Base-by-base conservation (phyloP, 257 asterid species). In the Cinchona pubescens region DNA sequence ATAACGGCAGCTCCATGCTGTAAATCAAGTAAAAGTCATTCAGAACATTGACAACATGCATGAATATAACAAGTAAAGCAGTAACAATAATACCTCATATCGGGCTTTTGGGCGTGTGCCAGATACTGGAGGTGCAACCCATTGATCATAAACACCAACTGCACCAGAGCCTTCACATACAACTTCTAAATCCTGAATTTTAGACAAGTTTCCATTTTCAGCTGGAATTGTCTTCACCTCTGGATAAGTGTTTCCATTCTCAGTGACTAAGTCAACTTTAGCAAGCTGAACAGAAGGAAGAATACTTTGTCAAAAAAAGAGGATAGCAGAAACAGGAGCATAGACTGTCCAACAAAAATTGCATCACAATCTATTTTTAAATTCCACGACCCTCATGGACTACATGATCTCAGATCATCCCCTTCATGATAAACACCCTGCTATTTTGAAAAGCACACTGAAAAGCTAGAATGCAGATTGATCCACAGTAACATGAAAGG, bases 1-100 rank as follows among this genome's bases (percentile, higher is more conserved):
- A 88, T 85, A 77, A 90, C 88, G 27, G 97, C 96, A 82, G 97
- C 96, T 75, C 96, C 98, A 80, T 94, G 98, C 98, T 94, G 91
- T 53, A 71, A 76, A 81, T 68, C 60, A 73, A 74, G 74, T 66
- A 70, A 67, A 72, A 61, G 13, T 76, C 74, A 69, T 75, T 77
- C 45, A 82, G 75, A 59, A 82, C 4, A 48, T 43, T 13, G 38
- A 12, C 25, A 56, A 55, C 40, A 72, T 65, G 19, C 55, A 75
- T 46, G 49, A 62, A 51, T 68, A 48, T 32, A 30, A 30, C 19
- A 77, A 63, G 64, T 65, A 79, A 66, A 58, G 56, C 75, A 71
- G 9, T 34, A 76, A 69, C 48, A 62, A 37, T 38, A 81, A 63
- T 76, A 94, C 98, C 96, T 91, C 96, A 63, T 92, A 92, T 84